Evolutionary conservation across 257 asterid species (phyloP).

Genomic region (Nicotiana otophora): DNA sequence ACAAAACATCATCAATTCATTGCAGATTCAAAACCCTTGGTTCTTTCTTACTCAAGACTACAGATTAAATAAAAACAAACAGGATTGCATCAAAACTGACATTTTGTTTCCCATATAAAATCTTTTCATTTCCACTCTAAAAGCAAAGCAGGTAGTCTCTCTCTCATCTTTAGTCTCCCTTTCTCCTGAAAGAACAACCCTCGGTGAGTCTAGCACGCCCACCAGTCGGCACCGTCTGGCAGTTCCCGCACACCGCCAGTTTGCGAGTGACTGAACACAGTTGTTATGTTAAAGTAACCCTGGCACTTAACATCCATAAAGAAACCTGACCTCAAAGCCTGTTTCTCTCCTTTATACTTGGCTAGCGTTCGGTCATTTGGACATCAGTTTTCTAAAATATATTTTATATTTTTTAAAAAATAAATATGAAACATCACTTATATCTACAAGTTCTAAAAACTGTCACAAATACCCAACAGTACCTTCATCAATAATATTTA

Average conservation of each 20-base stretch:
- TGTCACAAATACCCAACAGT: too few relatives aligned
- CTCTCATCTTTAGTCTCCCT: constrained; percentile 17
- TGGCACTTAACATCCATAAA: too few relatives aligned
- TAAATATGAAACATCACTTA: too few relatives aligned
- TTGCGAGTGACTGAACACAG: constrained; percentile 32
- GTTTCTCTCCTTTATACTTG: too few relatives aligned
- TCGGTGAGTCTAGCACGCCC: constrained; percentile 34
- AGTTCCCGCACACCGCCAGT: constrained; percentile 36
- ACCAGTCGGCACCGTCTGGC: constrained; percentile 35
- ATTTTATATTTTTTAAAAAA: too few relatives aligned
- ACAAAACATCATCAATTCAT: neutral
- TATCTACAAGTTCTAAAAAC: too few relatives aligned
- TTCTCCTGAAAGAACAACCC: constrained; percentile 33
- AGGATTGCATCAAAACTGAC: neutral
- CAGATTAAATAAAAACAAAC: neutral
- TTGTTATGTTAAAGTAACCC: too few relatives aligned
- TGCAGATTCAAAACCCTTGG: neutral
- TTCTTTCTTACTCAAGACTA: neutral
- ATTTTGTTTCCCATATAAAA: neutral
- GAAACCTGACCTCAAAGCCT: too few relatives aligned
- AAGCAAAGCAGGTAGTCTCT: neutral
- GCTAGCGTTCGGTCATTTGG: too few relatives aligned
- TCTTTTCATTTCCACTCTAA: neutral
- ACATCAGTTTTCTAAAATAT: too few relatives aligned
- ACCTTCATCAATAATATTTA: too few relatives aligned